Base-by-base conservation (phyloP, 1,284 basidiomycete species). In the Apiotrichum siamense region DNA sequence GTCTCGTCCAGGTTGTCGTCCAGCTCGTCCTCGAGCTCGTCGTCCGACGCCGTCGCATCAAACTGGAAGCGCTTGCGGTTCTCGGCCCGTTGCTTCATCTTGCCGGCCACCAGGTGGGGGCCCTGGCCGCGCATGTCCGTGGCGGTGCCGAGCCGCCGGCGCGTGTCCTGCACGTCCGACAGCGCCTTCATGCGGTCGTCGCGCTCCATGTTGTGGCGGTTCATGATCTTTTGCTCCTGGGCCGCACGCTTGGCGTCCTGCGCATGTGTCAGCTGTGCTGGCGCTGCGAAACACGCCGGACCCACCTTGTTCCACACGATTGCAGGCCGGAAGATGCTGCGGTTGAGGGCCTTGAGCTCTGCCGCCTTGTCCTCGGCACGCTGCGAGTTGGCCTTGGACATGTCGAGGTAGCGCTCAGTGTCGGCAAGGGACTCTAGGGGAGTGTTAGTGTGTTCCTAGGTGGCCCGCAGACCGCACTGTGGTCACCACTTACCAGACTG, bases 1-100 rank as follows among this genome's bases (percentile, higher is more conserved):
- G 96, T 89, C 74, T 97, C 91, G 70, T 91, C 84, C 44, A 99
- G 75, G 71, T 98, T 97, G 59, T 83, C 82, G 64, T 97, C 94
- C 23, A 97, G 69, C 70, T 93, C 80, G 56, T 81, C 77, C 62
- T 83, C 81, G 43, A 82, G 66, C 75, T 97, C 92, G 66, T 98
- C 93, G 66, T 99, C 96, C n/a, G 87, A 91, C 17, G 81, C 88
- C 32, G 85, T 88, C n/a, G 85, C 84, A 61, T 98, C 94, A 64
- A 97, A 97, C 73, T 97, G 93, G 72, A 84, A 98, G 25, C 88
- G 81, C 66, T 53, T 44, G 51, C 57, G 57, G 39, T 29, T 37
- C 39, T 45, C 50, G 38, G 43, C 42, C 21, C 57, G 57, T 4
- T 36, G 26, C 27, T 37, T 37, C 49, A 42, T 23, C 17, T 21